Evolutionary conservation across 2,329 filamentous ascomycete genomes (phyloP).

Genomic region (Alternaria ethzedia): DNA sequence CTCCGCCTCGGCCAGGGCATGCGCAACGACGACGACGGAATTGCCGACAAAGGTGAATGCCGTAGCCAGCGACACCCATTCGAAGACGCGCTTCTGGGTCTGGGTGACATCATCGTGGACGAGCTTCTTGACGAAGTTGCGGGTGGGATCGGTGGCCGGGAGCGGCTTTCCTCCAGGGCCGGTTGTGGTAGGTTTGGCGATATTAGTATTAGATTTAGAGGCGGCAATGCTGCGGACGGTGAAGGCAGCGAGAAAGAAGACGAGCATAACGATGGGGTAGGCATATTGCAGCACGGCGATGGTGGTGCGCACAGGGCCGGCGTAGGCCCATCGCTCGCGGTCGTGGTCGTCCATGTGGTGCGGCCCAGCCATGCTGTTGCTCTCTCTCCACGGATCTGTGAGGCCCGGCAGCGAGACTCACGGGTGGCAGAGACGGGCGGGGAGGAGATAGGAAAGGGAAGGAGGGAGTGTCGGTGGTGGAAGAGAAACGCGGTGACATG

Average conservation of each 20-base stretch:
- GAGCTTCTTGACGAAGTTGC: conserved; percentile 54
- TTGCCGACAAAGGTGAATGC: conserved; percentile 79
- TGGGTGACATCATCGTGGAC: conserved; percentile 65
- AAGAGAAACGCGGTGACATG: conserved; percentile 20
- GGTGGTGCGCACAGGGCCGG: conserved; percentile 22
- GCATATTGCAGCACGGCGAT: conserved; percentile 58
- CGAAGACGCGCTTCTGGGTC: conserved; percentile 74
- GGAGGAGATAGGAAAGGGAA: not conserved
- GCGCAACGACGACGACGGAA: conserved; percentile 73
- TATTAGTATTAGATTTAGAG: conserved; percentile 53
- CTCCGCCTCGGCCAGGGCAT: conserved; percentile 71
- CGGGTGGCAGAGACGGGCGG: conserved; percentile 11
- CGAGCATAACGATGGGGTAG: conserved; percentile 68
- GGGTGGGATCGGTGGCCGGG: conserved; percentile 65
- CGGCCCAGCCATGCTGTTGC: conserved; percentile 27
- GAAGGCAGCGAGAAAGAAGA: conserved; percentile 69
- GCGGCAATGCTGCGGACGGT: conserved; percentile 66
- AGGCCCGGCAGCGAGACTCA: conserved; percentile 17
- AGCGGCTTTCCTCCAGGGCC: conserved; percentile 91
- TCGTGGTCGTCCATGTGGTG: conserved; percentile 4
- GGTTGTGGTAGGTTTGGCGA: conserved; percentile 58
- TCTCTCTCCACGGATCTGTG: conserved; percentile 16
- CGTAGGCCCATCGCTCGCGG: conserved; percentile 24
- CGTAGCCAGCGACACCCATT: conserved; percentile 73
- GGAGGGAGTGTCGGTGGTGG: conserved; percentile 5